Conservation (phyloP, 805 yeast species). For the Pichia manshurica region DNA sequence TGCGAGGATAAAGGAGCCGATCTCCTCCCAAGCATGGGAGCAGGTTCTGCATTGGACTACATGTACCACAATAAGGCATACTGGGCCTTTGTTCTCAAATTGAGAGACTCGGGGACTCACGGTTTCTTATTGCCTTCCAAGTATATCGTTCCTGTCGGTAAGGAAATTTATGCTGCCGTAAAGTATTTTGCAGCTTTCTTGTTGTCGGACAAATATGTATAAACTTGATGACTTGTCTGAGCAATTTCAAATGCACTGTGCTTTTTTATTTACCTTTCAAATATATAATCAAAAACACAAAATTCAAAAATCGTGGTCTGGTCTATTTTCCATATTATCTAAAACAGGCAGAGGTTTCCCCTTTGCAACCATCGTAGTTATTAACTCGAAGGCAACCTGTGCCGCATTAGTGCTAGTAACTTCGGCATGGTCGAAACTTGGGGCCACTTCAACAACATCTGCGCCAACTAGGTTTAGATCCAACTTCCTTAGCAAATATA, state of each 20-base stretch:
- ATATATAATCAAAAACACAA: no score
- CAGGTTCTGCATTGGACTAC: conserved; percentile 76
- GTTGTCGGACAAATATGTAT: conserved; percentile 19
- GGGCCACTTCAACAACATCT: conserved; percentile 56
- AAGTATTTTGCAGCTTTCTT: conserved; percentile 57
- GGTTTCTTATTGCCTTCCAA: conserved; percentile 75
- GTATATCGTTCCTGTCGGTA: conserved; percentile 70
- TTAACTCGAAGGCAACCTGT: conserved; percentile 61
- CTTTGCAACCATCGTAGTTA: conserved; percentile 70
- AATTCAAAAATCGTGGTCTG: no score
- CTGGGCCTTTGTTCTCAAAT: conserved; percentile 80
- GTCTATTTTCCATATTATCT: no score
- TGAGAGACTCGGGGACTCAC: conserved; percentile 76
- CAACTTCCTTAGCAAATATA: conserved; percentile 41
- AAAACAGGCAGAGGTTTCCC: conserved; percentile 22
- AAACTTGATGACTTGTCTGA: no score
- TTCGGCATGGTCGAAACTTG: conserved; percentile 60
- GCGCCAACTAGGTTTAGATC: conserved; percentile 50
- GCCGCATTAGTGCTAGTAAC: conserved; percentile 66
- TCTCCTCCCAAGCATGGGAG: conserved; percentile 64
- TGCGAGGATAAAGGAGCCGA: conserved; percentile 76
- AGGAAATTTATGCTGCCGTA: conserved; percentile 63
- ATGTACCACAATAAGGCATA: conserved; percentile 78
- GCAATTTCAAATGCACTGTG: no score
- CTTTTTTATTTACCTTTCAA: no score